phyloP scores from a whole-genome alignment of 306 rosid species.

The Elaeagnus macrophylla region DNA sequence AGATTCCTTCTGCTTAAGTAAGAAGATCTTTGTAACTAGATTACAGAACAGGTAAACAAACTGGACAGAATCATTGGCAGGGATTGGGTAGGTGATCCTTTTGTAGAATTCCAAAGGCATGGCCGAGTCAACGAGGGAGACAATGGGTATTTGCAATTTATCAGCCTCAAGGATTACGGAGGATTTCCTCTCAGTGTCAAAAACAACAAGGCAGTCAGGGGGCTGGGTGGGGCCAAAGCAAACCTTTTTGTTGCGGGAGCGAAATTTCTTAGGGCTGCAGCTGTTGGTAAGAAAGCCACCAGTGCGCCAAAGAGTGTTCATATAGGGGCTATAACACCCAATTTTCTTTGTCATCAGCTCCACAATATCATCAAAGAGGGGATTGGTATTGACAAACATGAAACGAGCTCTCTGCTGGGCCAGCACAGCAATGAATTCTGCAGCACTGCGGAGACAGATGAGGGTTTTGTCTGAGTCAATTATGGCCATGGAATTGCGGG shows the following conservation, averaged over 20 bases:
- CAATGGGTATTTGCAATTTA: slow-evolving; percentile 55
- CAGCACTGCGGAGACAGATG: slow-evolving; percentile 68
- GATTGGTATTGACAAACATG: slow-evolving; percentile 81
- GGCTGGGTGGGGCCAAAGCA: slow-evolving; percentile 57
- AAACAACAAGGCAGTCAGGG: slow-evolving; percentile 62
- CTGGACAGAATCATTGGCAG: slow-evolving; percentile 2
- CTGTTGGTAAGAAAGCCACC: slow-evolving; percentile 72
- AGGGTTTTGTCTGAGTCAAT: slow-evolving; percentile 70
- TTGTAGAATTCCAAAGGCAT: slow-evolving; percentile 45
- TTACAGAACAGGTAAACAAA: not conserved
- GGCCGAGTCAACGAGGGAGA: slow-evolving; percentile 54
- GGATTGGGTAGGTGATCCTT: slow-evolving; percentile 22
- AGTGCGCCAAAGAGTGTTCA: slow-evolving; percentile 52
- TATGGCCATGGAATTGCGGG: slow-evolving; percentile 58
- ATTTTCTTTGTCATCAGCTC: slow-evolving; percentile 56
- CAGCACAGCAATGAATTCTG: slow-evolving; percentile 51
- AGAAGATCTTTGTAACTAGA: not conserved
- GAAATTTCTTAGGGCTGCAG: slow-evolving; percentile 68
- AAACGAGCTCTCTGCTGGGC: slow-evolving; percentile 56
- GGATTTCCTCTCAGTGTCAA: slow-evolving; percentile 60
- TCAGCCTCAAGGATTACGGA: slow-evolving; percentile 58
- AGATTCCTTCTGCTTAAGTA: not conserved
- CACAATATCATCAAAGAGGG: slow-evolving; percentile 63
- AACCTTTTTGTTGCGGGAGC: slow-evolving; percentile 63
- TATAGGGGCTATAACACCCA: slow-evolving; percentile 38